These are phyloP conservation scores for Pythium sp. DNA, from an alignment of 352 stramenopile genomes.

Conservation along the genomic window DNA sequence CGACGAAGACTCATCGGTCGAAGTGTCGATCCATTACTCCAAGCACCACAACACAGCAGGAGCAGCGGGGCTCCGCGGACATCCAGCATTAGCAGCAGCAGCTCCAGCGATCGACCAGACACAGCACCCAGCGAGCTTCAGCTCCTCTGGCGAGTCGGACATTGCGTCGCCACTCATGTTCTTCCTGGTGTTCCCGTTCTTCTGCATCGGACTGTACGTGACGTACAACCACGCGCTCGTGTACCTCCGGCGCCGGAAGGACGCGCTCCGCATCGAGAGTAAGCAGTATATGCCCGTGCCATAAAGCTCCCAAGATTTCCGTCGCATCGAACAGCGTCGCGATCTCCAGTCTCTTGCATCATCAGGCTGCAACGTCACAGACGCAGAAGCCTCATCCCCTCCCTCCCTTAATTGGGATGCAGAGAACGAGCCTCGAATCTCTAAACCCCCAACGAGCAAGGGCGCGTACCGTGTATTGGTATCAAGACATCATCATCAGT, in stretches of 20 bases:
- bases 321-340: background rate
- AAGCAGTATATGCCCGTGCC: slow-evolving; percentile 68
- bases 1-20: slow-evolving; percentile 53
- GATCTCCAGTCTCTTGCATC: slow-evolving; percentile 1
- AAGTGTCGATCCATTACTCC: slow-evolving; percentile 59
- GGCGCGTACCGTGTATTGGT: background rate
- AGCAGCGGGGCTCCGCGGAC: slow-evolving; percentile 27
- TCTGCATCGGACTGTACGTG: slow-evolving; percentile 58
- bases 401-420: background rate
- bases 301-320: background rate
- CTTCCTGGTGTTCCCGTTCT: slow-evolving; percentile 60
- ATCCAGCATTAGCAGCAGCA: slow-evolving; percentile 17
- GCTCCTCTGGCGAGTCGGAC: slow-evolving; percentile 15
- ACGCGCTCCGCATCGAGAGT: slow-evolving; percentile 57
- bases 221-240: slow-evolving; percentile 33
- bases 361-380: slow-evolving; percentile 1
- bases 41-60: slow-evolving; percentile 35
- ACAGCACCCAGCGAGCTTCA: slow-evolving; percentile 15
- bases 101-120: slow-evolving; percentile 20
- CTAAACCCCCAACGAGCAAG: background rate
- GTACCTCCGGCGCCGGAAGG: slow-evolving; percentile 54
- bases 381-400: background rate
- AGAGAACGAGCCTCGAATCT: background rate
- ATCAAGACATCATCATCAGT: background rate
- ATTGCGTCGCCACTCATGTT: slow-evolving; percentile 39